Evolutionary conservation across 2,329 filamentous ascomycete genomes (phyloP), one percentile per base, ranked within the genome.

Genomic region (Xylariales sp.): DNA sequence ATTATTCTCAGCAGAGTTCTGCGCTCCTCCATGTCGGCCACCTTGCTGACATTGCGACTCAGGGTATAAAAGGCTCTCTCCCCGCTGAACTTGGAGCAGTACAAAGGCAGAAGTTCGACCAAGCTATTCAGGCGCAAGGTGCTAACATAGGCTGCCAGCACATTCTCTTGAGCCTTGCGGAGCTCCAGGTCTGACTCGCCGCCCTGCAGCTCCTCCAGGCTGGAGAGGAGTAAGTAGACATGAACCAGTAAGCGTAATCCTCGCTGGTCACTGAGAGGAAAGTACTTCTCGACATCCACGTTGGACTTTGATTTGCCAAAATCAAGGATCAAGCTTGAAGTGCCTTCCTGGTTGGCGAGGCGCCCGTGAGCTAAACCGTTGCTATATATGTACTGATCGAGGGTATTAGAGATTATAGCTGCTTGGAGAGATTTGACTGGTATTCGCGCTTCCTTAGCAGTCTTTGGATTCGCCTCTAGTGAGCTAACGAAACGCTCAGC

Each of bases 131-230:
- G 72, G 29, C 86, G 80, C 25, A 98, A 66, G 43, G 85, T 82
- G 50, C 85, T 85, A 39, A 94, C 84, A 57, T 97, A 97, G 4
- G 79, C 82, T 1, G 85, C 80, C 37, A 96, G 70, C 32, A 91
- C 79, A 52, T 86, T 88, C 53, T 95, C 85, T 47, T 82, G 75
- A 13, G 72, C 72, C 36, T 69, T 65, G 23, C 64, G 60, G 38
- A 61, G 55, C 15, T 64, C 55, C 40, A 53, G 23, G 56, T 57
- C 30, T 60, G 60, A 35, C 54, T 52, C n/a, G 54, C 57, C 41
- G 70, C 67, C 33, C 68, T 62, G 38, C 13, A 85, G 65, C 32
- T 71, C 73, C 51, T 81, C 79, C 28, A 91, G 72, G 13, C 88
- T 67, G 8, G 90, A 72, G 30, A 82, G 67, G 29, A 91, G 70